Evolutionary conservation across 257 asterid species (phyloP).

Genomic region (Solanum chmielewskii): DNA sequence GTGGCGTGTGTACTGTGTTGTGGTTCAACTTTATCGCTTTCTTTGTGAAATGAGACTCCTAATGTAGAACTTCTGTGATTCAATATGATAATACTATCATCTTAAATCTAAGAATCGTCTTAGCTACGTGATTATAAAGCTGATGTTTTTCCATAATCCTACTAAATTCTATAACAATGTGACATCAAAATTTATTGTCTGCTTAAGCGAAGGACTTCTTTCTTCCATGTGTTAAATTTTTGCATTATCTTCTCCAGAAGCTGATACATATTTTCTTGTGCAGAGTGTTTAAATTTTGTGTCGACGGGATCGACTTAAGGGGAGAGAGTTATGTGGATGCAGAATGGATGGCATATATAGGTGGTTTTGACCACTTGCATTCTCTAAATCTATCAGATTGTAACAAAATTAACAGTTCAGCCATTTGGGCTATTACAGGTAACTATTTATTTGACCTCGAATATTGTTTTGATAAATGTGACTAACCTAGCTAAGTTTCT

Average conservation of each 20-base stretch:
- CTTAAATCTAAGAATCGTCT: neutral
- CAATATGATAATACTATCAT: neutral
- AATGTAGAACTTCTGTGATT: neutral
- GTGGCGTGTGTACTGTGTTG: neutral
- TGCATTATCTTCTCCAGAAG: neutral
- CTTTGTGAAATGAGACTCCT: neutral
- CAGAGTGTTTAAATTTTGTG: slow-evolving; percentile 72
- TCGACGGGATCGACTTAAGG: slow-evolving; percentile 57
- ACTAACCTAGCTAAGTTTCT: neutral
- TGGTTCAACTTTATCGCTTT: neutral
- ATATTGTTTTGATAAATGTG: neutral
- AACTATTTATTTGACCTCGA: neutral
- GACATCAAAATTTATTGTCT: neutral
- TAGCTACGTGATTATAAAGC: neutral
- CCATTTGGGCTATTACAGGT: slow-evolving; percentile 86
- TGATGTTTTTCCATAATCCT: neutral
- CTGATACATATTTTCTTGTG: slow-evolving; percentile 10
- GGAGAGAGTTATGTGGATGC: slow-evolving; percentile 73
- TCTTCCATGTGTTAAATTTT: neutral
- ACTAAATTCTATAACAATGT: neutral
- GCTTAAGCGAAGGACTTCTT: neutral
- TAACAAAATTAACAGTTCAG: slow-evolving; percentile 60
- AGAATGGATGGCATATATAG: slow-evolving; percentile 97
- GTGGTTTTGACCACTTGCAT: slow-evolving; percentile 60
- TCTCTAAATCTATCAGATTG: slow-evolving; percentile 66